Evolutionary conservation across 441 rosid genomes (phyloP), one percentile per base, ranked within the genome.

Genomic region (Dalechampia spathulata): DNA sequence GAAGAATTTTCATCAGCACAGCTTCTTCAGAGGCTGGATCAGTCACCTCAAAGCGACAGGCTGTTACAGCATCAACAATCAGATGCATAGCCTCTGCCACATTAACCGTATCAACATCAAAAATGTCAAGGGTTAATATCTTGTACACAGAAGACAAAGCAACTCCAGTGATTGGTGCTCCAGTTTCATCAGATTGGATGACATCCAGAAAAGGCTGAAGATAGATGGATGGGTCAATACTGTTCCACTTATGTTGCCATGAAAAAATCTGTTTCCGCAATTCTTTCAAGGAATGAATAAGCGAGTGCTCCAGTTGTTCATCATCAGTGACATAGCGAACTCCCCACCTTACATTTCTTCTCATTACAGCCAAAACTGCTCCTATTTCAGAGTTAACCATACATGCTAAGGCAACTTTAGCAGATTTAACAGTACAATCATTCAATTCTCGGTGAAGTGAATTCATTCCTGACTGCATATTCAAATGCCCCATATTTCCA

Each of bases 1-100:
- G 96, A 69, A 88, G 98, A 63, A 91, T 83, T 76, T 91, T 91
- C 93, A 83, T 86, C 63, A 88, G 66, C 55, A 87, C 96, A 49
- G 88, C 98, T 83, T 91, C 98, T 74, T 91, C 98, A 0, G 96
- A 91, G 27, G 83, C 89, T 15, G 96, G 88, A 77, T 88, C 96
- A 27, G 95, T 91, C 48, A 86, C 92, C 76, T 91, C 96, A 45
- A 91, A 87, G 49, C 96, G 78, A 51, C 98, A 87, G 60, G 87
- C 78, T 8, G 83, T 83, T 36, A 87, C 89, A 6, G 93, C 83
- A 73, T 87, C 90, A 48, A 91, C 95, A 39, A 91, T 72, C 61
- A 84, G 57, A 70, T 81, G 84, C 92, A 91, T 81, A 42, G 55
- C 26, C 27, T 51, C 55, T 32, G 76, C 83, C 38, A 87, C 90